Conservation (phyloP, 805 yeast species). For the Sugiyamaella qingdaonensis region DNA sequence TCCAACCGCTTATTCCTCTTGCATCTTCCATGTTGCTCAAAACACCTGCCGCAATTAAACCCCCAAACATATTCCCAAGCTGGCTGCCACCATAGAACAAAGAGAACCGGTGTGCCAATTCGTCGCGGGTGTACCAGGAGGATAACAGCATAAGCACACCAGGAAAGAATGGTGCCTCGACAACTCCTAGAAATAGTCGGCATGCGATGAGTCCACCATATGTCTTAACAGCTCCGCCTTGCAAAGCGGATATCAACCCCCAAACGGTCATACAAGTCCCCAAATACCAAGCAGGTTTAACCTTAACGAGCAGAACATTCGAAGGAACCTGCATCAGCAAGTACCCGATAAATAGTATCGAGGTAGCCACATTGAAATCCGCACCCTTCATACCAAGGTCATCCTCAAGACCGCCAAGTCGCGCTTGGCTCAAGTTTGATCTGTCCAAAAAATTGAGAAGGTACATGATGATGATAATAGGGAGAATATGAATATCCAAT, state of each 20-base stretch:
- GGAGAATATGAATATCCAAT: slow-evolving; percentile 43
- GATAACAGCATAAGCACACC: slow-evolving; percentile 40
- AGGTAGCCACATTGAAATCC: slow-evolving; percentile 43
- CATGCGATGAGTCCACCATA: slow-evolving; percentile 32
- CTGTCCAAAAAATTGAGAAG: slow-evolving; percentile 44
- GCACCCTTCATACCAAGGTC: slow-evolving; percentile 40
- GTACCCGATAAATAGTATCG: slow-evolving; percentile 36
- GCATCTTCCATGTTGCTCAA: slow-evolving; percentile 44
- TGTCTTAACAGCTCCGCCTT: slow-evolving; percentile 31
- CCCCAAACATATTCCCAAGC: slow-evolving; percentile 38
- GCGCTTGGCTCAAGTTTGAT: slow-evolving; percentile 47
- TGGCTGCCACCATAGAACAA: slow-evolving; percentile 37
- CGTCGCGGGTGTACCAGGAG: slow-evolving; percentile 39
- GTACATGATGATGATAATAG: slow-evolving; percentile 41
- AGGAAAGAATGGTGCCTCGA: slow-evolving; percentile 44
- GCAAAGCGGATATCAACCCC: slow-evolving; percentile 36
- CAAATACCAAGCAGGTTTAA: slow-evolving; percentile 36
- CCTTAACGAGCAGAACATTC: slow-evolving; percentile 32
- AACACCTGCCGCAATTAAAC: slow-evolving; percentile 37
- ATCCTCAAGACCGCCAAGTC: slow-evolving; percentile 41
- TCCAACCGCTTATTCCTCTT: slow-evolving; percentile 34
- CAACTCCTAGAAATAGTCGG: slow-evolving; percentile 39
- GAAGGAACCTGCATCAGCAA: slow-evolving; percentile 39
- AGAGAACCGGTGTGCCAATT: slow-evolving; percentile 37
- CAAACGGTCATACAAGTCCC: slow-evolving; percentile 37